Base-by-base conservation (phyloP, 2,329 filamentous ascomycete species). In the Trichoderma koningii region DNA sequence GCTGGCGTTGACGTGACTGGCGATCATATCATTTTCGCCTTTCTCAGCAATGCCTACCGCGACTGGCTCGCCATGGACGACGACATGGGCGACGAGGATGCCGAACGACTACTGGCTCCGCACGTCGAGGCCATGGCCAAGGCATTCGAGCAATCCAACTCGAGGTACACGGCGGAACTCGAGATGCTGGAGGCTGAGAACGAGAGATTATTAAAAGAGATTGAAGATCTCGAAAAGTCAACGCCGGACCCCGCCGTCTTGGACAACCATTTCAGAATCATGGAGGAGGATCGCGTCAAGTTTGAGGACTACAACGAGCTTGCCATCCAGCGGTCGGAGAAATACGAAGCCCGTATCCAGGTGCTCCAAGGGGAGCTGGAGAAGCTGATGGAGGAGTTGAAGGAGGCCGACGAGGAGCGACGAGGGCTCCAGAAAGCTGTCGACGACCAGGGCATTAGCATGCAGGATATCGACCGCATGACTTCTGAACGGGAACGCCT, bases 401-500 rank as follows among this genome's bases (percentile, higher is more conserved):
- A 86, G 66, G 90, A 92, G 71, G 90, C 90, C 0, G 93, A 98
- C 69, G 88, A 90, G 17, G 95, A 99, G 76, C 87, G 92, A 67
- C 81, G 87, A 48, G 84, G 85, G 34, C 83, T 99, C 10, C 94
- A 98, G 75, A 88, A 89, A 66, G 88, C 90, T 34, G 93, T 99
- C 30, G 95, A 98, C 76, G 89, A 90, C 70, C 92, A 96, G 74
- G 95, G 95, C 2, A 93, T 99, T 75, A 96, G 93, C 72, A 96
- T 97, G 79, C 91, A 95, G 79, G 95, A 99, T 84, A 98, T 99
- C 74, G 95, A 99, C 83, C 92, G 95, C 76, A 97, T 99, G 94
- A 97, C 93, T 71, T 89, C 91, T 42, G 95, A 99, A 76, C 89
- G 93, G 61, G 95, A 99, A 73, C 88, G 95, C 53, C 84, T 99